Base-by-base conservation (phyloP, 208 protist species). In the Leishmania turanica region DNA sequence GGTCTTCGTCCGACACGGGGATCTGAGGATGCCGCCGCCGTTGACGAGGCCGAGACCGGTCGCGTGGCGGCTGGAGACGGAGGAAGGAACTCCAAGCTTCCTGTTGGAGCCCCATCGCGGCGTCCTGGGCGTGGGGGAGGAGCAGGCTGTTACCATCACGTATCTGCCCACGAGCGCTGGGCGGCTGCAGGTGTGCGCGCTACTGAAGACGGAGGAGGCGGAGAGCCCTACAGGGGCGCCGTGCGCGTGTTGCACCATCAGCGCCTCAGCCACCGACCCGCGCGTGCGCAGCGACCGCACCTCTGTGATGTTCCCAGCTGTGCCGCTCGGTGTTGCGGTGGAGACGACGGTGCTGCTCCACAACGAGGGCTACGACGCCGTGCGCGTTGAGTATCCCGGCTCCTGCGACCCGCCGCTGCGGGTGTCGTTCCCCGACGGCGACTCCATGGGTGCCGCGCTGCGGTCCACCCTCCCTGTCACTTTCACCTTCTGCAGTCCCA, bases 301-400 rank as follows among this genome's bases (percentile, higher is more conserved):
- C 7, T 88, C 94, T 72, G 84, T 99, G 40, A 79, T 97, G 37
- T 96, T 99, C 56, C 97, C 97, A 9, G 58, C 92, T 27, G 91
- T 97, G 31, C 97, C 98, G 2, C 88, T 99, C 13, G 95, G 93
- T 49, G 80, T 98, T 13, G 75, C 76, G 0, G 86, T 96, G 15
- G 62, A 51, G 65, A 87, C 91, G 27, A 93, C 91, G 27, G 90
- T 99, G 75, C 81, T 88, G 77, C 86, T 99, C 19, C 84, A 88
- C 83, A 99, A 99, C 87, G 92, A 99, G 37, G 97, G 98, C 60
- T 99, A 99, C 88, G 96, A 99, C 19, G 79, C 90, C 53, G 90
- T 99, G 49, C 85, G 95, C 40, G 79, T 99, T 27, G 65, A 82
- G 31, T 98, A 98, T 87, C 72, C 91, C 17, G 97, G 95, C 75